phyloP scores from a whole-genome alignment of 345 rosid genomes.

The Heritiera littoralis region DNA sequence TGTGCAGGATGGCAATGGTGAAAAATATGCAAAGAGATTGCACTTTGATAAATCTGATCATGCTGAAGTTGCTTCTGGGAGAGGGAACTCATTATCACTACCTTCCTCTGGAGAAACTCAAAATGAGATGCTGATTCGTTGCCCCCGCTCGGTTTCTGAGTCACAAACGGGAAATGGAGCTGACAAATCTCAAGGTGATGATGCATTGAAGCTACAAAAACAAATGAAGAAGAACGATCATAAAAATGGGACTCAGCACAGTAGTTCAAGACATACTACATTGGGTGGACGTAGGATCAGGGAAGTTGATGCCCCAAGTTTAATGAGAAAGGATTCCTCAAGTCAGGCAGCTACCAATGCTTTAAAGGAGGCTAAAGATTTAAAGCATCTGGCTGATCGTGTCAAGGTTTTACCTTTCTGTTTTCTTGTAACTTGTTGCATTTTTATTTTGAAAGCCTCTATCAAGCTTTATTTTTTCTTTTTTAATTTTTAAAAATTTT shows the following conservation, averaged over 20 bases:
- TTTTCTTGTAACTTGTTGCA: slow-evolving; percentile 18
- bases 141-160: slow-evolving; percentile 31
- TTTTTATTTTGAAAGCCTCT: slow-evolving; percentile 9
- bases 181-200: slow-evolving; percentile 38
- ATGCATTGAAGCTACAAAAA: slow-evolving; percentile 40
- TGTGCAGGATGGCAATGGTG: slow-evolving; percentile 37
- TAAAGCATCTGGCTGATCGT: slow-evolving; percentile 96
- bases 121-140: slow-evolving; percentile 37
- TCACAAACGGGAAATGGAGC: slow-evolving; percentile 39
- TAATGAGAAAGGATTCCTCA: slow-evolving; percentile 69
- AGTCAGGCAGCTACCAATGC: slow-evolving; percentile 66
- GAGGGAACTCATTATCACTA: slow-evolving; percentile 41
- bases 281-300: slow-evolving; percentile 54
- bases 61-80: slow-evolving; percentile 41
- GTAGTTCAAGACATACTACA: slow-evolving; percentile 42
- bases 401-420: slow-evolving; percentile 55
- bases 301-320: slow-evolving; percentile 60
- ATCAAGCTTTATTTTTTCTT: slow-evolving; percentile 1
- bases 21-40: slow-evolving; percentile 32
- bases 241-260: slow-evolving; percentile 48
- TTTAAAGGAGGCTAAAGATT: slow-evolving; percentile 86
- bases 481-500: slow-evolving; percentile 24
- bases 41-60: slow-evolving; percentile 38
- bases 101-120: slow-evolving; percentile 52
- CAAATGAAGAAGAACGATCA: slow-evolving; percentile 45